Conservation (phyloP, 1,284 basidiomycete genomes). For the Apiotrichum brassicae region DNA sequence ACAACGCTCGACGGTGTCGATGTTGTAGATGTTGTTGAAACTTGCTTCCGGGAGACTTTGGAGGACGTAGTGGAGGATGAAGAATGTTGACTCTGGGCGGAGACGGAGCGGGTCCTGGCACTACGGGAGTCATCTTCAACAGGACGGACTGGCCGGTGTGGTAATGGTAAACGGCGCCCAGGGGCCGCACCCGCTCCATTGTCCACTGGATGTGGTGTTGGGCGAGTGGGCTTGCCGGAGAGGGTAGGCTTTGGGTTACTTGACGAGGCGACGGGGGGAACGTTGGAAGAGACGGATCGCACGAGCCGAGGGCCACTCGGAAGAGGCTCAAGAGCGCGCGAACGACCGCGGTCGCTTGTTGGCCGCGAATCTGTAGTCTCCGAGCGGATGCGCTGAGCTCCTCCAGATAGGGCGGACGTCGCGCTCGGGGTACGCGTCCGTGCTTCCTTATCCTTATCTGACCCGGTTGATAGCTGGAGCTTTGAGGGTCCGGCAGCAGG, state of each 20-base stretch:
- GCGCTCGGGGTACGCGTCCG: not conserved
- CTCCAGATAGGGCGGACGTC: not conserved
- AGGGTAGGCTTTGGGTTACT: slow-evolving; percentile 5
- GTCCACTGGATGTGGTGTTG: slow-evolving; percentile 2
- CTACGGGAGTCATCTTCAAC: not conserved
- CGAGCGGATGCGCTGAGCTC: not conserved
- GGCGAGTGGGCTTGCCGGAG: slow-evolving; percentile 21
- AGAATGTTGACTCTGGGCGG: not conserved
- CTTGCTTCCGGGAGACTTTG: too few relatives aligned
- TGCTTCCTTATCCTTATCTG: not conserved
- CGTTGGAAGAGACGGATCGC: not conserved
- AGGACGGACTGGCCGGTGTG: slow-evolving; percentile 15
- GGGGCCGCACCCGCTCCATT: too few relatives aligned
- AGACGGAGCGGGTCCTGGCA: too few relatives aligned
- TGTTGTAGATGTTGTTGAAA: too few relatives aligned
- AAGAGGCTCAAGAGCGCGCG: not conserved
- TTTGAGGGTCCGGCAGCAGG: not conserved
- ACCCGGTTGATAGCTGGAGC: not conserved
- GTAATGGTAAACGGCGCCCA: slow-evolving; percentile 20
- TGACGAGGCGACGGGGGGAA: slow-evolving; percentile 3
- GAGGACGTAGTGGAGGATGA: not conserved
- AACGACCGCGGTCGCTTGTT: not conserved
- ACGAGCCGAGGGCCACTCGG: not conserved
- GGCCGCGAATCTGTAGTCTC: not conserved
- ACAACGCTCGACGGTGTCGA: too few relatives aligned